Percentiles rank a stretch among this genome's conserved stretches.
Conservation (phyloP, 495 filamentous ascomycete genomes). For the Daldinia childiae region DNA sequence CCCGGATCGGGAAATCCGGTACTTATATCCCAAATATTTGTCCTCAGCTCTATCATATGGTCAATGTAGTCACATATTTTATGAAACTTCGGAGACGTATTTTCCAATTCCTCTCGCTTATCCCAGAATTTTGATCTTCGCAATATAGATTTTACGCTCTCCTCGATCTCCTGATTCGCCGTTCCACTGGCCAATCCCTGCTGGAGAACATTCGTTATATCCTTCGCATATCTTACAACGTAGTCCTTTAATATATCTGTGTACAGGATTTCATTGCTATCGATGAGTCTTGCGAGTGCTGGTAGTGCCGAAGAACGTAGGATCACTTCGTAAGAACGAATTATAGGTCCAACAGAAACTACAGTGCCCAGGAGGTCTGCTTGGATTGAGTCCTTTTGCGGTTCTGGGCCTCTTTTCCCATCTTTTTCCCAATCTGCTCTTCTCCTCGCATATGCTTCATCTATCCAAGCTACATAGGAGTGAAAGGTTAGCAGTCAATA, state of each 20-base stretch:
- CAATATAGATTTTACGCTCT: neutral
- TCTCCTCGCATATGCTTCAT: neutral
- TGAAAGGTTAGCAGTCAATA: neutral
- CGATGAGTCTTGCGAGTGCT: neutral
- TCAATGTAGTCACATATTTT: neutral
- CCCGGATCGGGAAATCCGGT: neutral
- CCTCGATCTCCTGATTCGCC: neutral
- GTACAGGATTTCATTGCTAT: neutral
- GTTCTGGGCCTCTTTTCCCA: neutral
- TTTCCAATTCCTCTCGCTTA: neutral
- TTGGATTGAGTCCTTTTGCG: neutral
- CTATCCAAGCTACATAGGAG: neutral
- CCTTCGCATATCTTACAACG: neutral
- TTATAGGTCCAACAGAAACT: neutral
- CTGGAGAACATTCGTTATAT: neutral
- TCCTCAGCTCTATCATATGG: neutral
- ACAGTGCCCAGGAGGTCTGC: neutral
- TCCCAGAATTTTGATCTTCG: neutral
- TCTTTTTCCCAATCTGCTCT: neutral
- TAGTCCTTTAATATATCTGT: neutral
- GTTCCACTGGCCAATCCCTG: neutral
- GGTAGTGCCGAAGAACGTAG: constrained; percentile 12
- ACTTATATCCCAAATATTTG: neutral
- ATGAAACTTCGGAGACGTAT: neutral
- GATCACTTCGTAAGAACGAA: constrained; percentile 4